Evolutionary conservation across 345 rosid genomes (phyloP), one percentile per base, ranked within the genome.

Genomic region (Camelina laxa): DNA sequence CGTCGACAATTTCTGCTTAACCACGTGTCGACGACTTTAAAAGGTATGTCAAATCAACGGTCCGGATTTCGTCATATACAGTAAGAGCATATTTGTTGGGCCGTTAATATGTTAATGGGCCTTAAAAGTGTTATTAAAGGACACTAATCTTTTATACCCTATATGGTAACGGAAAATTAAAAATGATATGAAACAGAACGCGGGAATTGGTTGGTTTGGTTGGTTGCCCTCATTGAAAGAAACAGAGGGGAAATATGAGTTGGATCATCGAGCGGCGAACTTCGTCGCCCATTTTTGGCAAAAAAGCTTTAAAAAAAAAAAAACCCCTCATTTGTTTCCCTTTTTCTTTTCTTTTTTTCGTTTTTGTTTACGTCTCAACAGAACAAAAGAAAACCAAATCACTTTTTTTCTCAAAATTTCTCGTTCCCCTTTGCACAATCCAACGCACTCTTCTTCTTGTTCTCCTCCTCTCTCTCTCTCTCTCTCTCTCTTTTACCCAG

Each of bases 271-370:
- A 69, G 60, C 11, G 74, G 57, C 69, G 69, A 69, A 67, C 67
- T 75, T 38, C 35, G 54, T 53, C 70, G 44, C 50, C 80, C 75
- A 76, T 33, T 54, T 69, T 76, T 69, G 80, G 75, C 80, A 76
- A 62, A 48, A 69, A n/a, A n/a, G n/a, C n/a, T n/a, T n/a, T n/a
- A n/a, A n/a, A n/a, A n/a, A n/a, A n/a, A n/a, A n/a, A n/a, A n/a
- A n/a, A n/a, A n/a, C n/a, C n/a, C n/a, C 59, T 58, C 16, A 4
- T 13, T 42, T 42, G 48, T 14, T 13, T 4, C n/a, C 1, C 4
- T 54, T 11, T 21, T 62, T 69, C 44, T 6, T 22, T 1, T 69
- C 42, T 61, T 62, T 27, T 4, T 27, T 4, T 27, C 5, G 30
- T 27, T 27, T 4, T 27, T 27, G 30, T 27, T 27, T 27, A 27